Base-by-base conservation (phyloP, 2,329 filamentous ascomycete genomes). In the Apiospora marii region DNA sequence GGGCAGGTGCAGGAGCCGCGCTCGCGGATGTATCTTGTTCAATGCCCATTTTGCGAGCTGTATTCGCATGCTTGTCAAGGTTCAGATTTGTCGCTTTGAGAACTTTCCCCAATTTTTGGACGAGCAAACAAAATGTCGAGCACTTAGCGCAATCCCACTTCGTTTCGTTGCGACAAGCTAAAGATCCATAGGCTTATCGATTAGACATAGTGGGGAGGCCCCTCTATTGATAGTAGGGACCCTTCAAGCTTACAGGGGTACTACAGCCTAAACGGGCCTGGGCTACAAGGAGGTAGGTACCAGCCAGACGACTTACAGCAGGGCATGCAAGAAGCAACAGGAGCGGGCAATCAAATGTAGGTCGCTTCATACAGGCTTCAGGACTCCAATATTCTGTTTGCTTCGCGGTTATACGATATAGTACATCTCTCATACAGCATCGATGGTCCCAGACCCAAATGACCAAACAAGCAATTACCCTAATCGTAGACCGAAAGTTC, bases 21-120 rank as follows among this genome's bases (percentile, higher is more conserved):
- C 70, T 73, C 61, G 73, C 69, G 67, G 49, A 53, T n/a, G 53
- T 51, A 69, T 74, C 67, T 41, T 75, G 61, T 67, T 77, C 73
- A 70, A 73, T 51, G 72, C 70, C 77, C 77, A 79, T 79, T 13
- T 74, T 76, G 72, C 70, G 70, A 77, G 73, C 53, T 71, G 68
- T 74, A 73, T 74, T 74, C 75, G 74, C 77, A 79, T 78, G 68
- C 49, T 69, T 48, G 37, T 53, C 64, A 44, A 64, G 34, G 30
- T n/a, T n/a, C 1, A 64, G 34, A 37, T 14, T n/a, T 64, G 58
- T 64, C 58, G 58, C 58, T 64, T 41, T 64, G 4, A 41, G 19
- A 41, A 51, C n/a, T 41, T 64, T 64, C 58, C 58, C 58, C 34
- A 41, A 64, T 41, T 41, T 64, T 64, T 37, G 34, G 58, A 41